These are phyloP conservation scores for Ganoderma lingzhi DNA, from an alignment of 1,284 basidiomycete species.

Conservation along the genomic window DNA sequence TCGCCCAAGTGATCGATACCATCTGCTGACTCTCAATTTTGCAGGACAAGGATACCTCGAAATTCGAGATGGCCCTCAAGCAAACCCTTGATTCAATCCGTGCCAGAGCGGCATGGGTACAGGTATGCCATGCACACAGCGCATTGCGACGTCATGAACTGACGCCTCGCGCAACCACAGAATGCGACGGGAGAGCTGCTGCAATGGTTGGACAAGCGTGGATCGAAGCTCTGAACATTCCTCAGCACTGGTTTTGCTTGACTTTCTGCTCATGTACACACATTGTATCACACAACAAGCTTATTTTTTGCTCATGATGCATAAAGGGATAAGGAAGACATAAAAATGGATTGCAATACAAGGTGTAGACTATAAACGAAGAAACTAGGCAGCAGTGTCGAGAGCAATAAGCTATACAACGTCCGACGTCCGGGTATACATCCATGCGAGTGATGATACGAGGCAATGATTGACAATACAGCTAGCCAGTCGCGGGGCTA, in stretches of 20 bases:
- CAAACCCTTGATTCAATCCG: constrained; percentile 75
- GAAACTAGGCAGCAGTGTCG: constrained; percentile 32
- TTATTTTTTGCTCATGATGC: not conserved
- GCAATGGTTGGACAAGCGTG: constrained; percentile 64
- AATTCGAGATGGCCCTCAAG: constrained; percentile 67
- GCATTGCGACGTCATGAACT: not conserved
- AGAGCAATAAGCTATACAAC: constrained; percentile 35
- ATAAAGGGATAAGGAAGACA: not conserved
- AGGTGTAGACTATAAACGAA: constrained; percentile 26
- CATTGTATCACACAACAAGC: not conserved
- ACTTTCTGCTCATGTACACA: not conserved
- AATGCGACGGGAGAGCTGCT: constrained; percentile 64
- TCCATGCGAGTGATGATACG: constrained; percentile 26
- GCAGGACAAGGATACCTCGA: constrained; percentile 70
- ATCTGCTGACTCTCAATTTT: constrained; percentile 17
- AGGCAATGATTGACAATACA: constrained; percentile 28
- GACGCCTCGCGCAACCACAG: constrained; percentile 39
- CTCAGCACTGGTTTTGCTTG: not conserved
- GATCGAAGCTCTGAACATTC: constrained; percentile 19
- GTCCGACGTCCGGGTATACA: constrained; percentile 35
- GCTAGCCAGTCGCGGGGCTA: constrained; percentile 27
- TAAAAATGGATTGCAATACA: constrained; percentile 23
- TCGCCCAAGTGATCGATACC: constrained; percentile 10
- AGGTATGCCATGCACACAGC: constrained; percentile 48
- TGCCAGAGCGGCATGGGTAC: constrained; percentile 64